A percentile compares a stretch with the other conserved stretches of the same genome.
phyloP scores from a whole-genome alignment of 306 rosid genomes.

The Ochetophila trinervis region DNA sequence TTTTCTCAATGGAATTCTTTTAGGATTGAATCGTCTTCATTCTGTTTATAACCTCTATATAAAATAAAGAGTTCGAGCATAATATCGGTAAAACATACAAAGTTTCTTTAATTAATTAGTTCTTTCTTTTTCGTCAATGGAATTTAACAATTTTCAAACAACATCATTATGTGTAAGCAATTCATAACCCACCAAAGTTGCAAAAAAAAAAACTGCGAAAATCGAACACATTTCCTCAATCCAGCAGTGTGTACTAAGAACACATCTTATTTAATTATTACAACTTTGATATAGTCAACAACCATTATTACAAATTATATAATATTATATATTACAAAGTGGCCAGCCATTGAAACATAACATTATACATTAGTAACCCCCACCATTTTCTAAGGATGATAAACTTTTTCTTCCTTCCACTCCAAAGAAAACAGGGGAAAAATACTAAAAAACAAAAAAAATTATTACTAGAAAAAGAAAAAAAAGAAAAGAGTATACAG shows the following conservation, averaged over 20 bases:
- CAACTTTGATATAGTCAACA: neutral
- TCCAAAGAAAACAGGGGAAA: slow-evolving; percentile 44
- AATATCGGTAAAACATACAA: too few relatives aligned
- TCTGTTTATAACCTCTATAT: too few relatives aligned
- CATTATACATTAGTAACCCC: neutral
- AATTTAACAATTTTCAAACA: too few relatives aligned
- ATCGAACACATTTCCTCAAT: neutral
- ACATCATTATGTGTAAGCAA: too few relatives aligned
- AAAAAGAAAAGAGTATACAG: slow-evolving; percentile 38
- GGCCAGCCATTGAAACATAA: neutral
- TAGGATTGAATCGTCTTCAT: too few relatives aligned
- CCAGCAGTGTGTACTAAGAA: too few relatives aligned
- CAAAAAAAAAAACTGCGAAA: too few relatives aligned
- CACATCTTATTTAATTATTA: neutral
- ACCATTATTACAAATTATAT: neutral
- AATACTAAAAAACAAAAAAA: slow-evolving; percentile 44
- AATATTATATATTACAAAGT: slow-evolving; percentile 5
- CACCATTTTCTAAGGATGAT: slow-evolving; percentile 31
- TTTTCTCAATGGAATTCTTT: too few relatives aligned
- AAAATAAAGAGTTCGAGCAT: too few relatives aligned
- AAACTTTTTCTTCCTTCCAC: slow-evolving; percentile 26
- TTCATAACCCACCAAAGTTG: too few relatives aligned
- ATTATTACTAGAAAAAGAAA: slow-evolving; percentile 41
- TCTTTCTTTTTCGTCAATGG: too few relatives aligned
- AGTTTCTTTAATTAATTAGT: too few relatives aligned